Percentiles rank a stretch among this genome's conserved stretches.
These are phyloP conservation scores for Fraxinus xanthoxyloides DNA, from an alignment of 305 asterid species.

Conservation along the genomic window DNA sequence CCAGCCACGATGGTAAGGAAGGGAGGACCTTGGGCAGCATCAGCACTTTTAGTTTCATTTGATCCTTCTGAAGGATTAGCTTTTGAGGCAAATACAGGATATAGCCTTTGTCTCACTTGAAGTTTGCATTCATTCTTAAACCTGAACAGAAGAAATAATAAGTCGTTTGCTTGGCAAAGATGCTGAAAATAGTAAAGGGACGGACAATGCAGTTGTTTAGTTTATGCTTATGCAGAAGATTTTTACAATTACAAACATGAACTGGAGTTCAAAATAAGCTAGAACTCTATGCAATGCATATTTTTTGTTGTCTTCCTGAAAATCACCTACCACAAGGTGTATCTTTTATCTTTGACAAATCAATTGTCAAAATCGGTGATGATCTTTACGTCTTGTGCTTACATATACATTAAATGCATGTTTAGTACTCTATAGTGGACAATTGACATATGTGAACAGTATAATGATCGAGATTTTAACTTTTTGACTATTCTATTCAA, in stretches of 20 bases:
- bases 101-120: conserved; percentile 27
- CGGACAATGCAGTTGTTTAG: background rate
- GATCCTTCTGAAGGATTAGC: conserved; percentile 36
- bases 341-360: background rate
- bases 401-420: background rate
- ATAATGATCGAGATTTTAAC: background rate
- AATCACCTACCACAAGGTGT: background rate
- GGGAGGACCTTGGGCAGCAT: conserved; percentile 42
- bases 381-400: background rate
- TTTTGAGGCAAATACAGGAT: conserved; percentile 39
- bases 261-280: background rate
- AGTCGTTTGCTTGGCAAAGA: background rate
- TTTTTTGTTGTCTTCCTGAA: background rate
- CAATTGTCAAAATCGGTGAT: background rate
- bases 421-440: background rate
- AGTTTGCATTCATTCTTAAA: conserved; percentile 24
- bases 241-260: background rate
- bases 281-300: background rate
- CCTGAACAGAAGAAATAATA: conserved; percentile 30
- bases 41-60: conserved; percentile 21
- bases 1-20: conserved; percentile 65
- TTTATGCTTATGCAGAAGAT: background rate
- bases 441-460: background rate
- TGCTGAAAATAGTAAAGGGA: background rate
- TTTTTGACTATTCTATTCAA: background rate